Evolutionary conservation across 106 monocot genomes (phyloP).

Genomic region (Dendrobium nobile): DNA sequence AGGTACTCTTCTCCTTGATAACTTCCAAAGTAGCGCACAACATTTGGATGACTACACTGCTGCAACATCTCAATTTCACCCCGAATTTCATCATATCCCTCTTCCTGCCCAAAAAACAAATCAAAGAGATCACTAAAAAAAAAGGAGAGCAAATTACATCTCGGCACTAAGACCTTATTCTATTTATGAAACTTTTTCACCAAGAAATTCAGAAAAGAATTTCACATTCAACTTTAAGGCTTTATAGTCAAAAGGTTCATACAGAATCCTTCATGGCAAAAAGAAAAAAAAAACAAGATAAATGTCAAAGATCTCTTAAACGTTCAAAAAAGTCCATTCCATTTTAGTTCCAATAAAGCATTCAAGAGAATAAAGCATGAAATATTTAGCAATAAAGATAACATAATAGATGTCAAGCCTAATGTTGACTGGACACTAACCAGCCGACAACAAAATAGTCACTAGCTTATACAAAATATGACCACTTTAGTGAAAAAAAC

Average conservation of each 20-base stretch:
- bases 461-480: neutral
- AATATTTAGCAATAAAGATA: neutral
- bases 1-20: slow-evolving; percentile 98
- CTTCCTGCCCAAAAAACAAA: slow-evolving; percentile 52
- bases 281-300: neutral
- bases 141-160: neutral
- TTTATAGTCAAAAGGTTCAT: neutral
- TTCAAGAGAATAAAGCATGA: neutral
- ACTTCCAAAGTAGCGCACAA: slow-evolving; percentile 96
- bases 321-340: neutral
- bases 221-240: neutral
- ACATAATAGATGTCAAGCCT: neutral
- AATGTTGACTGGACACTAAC: neutral
- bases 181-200: neutral
- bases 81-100: slow-evolving; percentile 96
- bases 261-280: neutral
- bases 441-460: neutral
- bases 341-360: neutral
- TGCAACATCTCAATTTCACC: slow-evolving; percentile 99
- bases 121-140: neutral
- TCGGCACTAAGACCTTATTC: neutral
- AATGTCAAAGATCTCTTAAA: neutral
- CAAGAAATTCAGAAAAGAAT: neutral
- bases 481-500: neutral
- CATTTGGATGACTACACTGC: slow-evolving; percentile 98